A percentile compares a stretch with the other conserved stretches of the same genome.
These are phyloP conservation scores for Xylariaceae sp. DNA, from an alignment of 2,329 filamentous ascomycete genomes.

Conservation along the genomic window DNA sequence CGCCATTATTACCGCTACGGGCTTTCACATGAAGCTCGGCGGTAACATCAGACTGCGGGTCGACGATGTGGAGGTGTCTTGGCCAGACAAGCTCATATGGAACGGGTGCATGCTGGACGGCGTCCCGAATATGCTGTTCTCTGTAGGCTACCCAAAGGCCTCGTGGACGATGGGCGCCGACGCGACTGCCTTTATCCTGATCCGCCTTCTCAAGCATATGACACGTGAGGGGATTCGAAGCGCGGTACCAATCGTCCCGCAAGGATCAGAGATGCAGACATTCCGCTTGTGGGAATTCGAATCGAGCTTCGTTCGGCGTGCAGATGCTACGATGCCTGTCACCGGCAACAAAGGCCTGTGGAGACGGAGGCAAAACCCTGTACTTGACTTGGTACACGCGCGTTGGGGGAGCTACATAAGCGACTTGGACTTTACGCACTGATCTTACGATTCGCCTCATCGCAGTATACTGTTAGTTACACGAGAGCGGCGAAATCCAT, in stretches of 20 bases:
- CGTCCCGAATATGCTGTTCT: slow-evolving; percentile 51
- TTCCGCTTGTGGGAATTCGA: slow-evolving; percentile 12
- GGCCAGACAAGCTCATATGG: slow-evolving; percentile 46
- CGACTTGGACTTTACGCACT: slow-evolving; percentile 9
- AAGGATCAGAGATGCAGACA: slow-evolving; percentile 10
- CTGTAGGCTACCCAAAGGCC: slow-evolving; percentile 53
- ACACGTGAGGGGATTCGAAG: slow-evolving; percentile 30
- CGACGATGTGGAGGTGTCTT: slow-evolving; percentile 38
- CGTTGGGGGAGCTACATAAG: slow-evolving; percentile 9
- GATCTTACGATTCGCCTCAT: too few species aligned
- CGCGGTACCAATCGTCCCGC: slow-evolving; percentile 36
- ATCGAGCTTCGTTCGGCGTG: slow-evolving; percentile 7
- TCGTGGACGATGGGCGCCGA: slow-evolving; percentile 59
- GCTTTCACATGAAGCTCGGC: slow-evolving; percentile 47
- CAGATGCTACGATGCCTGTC: slow-evolving; percentile 3
- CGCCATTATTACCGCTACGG: slow-evolving; percentile 59
- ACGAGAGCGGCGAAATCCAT: too few species aligned
- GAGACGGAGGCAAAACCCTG: slow-evolving; percentile 9
- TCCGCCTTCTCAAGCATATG: slow-evolving; percentile 45
- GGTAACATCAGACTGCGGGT: slow-evolving; percentile 44
- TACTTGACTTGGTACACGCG: slow-evolving; percentile 7
- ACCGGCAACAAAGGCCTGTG: slow-evolving; percentile 10
- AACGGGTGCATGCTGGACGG: slow-evolving; percentile 54
- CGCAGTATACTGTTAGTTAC: too few species aligned
- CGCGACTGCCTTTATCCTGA: slow-evolving; percentile 37